A percentile compares a stretch with the other conserved stretches of the same genome.
These are phyloP conservation scores for Solanum piurae DNA, from an alignment of 257 asterid genomes.

Conservation along the genomic window DNA sequence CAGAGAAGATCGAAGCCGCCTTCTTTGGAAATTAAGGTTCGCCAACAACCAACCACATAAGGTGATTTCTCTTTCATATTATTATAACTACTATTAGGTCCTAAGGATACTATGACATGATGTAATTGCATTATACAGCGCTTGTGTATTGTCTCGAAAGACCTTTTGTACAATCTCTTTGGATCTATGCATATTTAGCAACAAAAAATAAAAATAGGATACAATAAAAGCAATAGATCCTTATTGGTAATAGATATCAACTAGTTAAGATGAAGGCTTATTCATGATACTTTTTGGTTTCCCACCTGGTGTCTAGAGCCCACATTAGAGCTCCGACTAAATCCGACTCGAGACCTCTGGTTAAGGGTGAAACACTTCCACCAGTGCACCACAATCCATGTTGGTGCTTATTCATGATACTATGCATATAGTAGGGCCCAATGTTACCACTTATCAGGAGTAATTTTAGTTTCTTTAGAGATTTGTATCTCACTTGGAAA, in stretches of 20 bases:
- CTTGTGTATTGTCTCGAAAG: neutral
- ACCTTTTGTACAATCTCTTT: neutral
- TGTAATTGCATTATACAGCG: neutral
- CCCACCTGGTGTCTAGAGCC: no score
- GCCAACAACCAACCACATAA: constrained; percentile 24
- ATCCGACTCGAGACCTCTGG: no score
- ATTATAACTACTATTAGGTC: no score
- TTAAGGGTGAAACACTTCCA: no score
- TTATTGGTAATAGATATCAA: neutral
- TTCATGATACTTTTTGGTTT: neutral
- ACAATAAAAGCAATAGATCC: neutral
- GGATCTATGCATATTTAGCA: neutral
- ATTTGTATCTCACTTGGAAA: neutral
- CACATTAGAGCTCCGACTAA: no score
- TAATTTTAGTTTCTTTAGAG: neutral
- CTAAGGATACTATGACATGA: neutral
- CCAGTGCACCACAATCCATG: no score
- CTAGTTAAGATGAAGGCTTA: neutral
- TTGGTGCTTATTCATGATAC: neutral
- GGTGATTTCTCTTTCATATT: neutral
- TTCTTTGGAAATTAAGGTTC: constrained; percentile 76
- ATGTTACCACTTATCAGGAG: neutral
- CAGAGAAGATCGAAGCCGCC: constrained; percentile 61
- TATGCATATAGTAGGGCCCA: neutral
- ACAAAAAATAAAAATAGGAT: neutral